Evolutionary conservation across 805 yeast genomes (phyloP).

Genomic region (Cyberlindnera japonica): DNA sequence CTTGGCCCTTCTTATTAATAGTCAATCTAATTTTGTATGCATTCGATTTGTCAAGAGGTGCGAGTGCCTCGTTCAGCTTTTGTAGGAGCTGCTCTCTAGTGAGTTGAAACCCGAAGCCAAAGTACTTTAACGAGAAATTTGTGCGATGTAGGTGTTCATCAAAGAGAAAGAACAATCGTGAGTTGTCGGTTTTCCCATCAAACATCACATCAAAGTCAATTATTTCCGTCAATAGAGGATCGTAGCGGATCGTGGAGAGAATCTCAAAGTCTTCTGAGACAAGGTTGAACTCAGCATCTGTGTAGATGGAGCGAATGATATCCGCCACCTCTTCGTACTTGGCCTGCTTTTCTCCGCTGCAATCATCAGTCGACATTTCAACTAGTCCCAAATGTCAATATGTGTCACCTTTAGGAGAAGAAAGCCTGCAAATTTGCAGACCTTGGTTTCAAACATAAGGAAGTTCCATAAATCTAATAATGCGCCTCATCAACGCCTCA

Average conservation of each 20-base stretch:
- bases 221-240: slow-evolving; percentile 46
- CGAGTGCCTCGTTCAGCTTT: slow-evolving; percentile 37
- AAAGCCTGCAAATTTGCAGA: too few relatives aligned
- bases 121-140: slow-evolving; percentile 48
- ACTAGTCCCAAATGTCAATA: too few relatives aligned
- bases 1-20: slow-evolving; percentile 34
- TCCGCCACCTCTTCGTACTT: slow-evolving; percentile 9
- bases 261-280: slow-evolving; percentile 44
- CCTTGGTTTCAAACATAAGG: too few relatives aligned
- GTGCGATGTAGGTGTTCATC: slow-evolving; percentile 63
- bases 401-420: too few relatives aligned
- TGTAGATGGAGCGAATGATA: slow-evolving; percentile 6
- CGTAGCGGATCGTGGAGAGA: slow-evolving; percentile 72
- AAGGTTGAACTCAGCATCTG: slow-evolving; percentile 9
- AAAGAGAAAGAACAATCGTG: slow-evolving; percentile 50
- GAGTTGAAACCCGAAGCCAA: slow-evolving; percentile 45
- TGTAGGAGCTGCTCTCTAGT: slow-evolving; percentile 40
- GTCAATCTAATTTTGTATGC: slow-evolving; percentile 49
- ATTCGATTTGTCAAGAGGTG: slow-evolving; percentile 26
- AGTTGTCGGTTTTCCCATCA: slow-evolving; percentile 15
- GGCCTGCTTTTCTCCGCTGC: slow-evolving; percentile 7
- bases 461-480: too few relatives aligned
- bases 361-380: slow-evolving; percentile 2
- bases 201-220: slow-evolving; percentile 13
- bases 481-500: too few relatives aligned